These are phyloP conservation scores for Arthonia radiata DNA, from an alignment of 495 filamentous ascomycete species.

Conservation along the genomic window DNA sequence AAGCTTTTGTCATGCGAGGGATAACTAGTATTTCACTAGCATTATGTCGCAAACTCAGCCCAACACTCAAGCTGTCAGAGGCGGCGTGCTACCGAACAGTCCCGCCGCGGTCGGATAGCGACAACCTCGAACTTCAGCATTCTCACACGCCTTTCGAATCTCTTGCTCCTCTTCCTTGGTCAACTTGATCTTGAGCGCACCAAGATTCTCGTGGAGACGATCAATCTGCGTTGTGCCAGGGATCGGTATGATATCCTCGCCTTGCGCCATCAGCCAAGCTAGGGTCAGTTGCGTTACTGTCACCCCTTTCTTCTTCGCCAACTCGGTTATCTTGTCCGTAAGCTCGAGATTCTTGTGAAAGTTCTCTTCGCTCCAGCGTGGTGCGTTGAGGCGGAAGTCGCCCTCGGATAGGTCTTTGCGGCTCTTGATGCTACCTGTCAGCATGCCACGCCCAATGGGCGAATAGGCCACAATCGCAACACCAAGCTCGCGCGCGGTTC, in stretches of 20 bases:
- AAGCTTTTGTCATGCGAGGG: too few species aligned
- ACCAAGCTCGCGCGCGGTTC: conserved; percentile 34
- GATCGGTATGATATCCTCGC: conserved; percentile 34
- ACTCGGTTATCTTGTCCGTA: conserved; percentile 15
- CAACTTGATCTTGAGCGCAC: conserved; percentile 18
- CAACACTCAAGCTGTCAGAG: too few species aligned
- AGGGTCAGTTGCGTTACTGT: conserved; percentile 26
- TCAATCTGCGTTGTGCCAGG: conserved; percentile 32
- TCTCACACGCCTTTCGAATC: conserved; percentile 19
- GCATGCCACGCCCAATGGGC: conserved; percentile 34
- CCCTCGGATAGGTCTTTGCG: conserved; percentile 20
- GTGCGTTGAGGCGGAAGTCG: conserved; percentile 17
- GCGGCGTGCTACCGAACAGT: too few species aligned
- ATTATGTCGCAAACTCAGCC: too few species aligned
- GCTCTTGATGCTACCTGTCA: conserved; percentile 23
- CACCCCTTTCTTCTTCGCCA: conserved; percentile 23
- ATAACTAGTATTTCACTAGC: too few species aligned
- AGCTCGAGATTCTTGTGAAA: conserved; percentile 24
- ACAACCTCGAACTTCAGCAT: too few species aligned
- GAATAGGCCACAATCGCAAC: conserved; percentile 34
- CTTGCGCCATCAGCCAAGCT: conserved; percentile 34
- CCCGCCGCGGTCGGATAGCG: too few species aligned
- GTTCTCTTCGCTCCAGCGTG: conserved; percentile 26
- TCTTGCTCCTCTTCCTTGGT: conserved; percentile 19
- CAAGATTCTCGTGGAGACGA: conserved; percentile 32